phyloP scores from a whole-genome alignment of 2,329 filamentous ascomycete genomes.

The Trichophyton schoenleinii region DNA sequence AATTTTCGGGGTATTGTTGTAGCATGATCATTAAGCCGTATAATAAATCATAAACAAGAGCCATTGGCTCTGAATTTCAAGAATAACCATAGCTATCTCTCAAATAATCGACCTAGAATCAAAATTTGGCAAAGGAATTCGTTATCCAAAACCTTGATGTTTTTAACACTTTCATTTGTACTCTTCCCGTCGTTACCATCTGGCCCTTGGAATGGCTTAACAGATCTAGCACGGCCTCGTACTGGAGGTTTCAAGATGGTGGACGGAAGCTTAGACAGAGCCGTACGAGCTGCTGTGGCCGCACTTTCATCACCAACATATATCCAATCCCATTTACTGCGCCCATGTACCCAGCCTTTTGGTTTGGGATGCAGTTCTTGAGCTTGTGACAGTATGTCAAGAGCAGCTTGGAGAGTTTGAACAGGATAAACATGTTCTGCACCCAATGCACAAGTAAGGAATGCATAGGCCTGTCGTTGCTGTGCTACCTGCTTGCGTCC shows the following conservation, averaged over 20 bases:
- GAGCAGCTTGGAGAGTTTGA: conserved; percentile 53
- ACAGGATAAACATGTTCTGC: conserved; percentile 55
- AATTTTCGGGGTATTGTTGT: background rate
- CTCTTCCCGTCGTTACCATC: conserved; percentile 25
- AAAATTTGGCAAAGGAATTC: conserved; percentile 88
- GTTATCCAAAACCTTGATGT: conserved; percentile 59
- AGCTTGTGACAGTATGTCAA: conserved; percentile 37
- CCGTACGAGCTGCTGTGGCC: conserved; percentile 38
- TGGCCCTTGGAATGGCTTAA: conserved; percentile 35
- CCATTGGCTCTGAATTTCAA: background rate
- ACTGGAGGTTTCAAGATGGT: background rate
- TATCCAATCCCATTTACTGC: conserved; percentile 55
- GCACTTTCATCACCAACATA: conserved; percentile 58
- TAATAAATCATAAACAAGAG: background rate
- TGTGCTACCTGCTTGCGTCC: conserved; percentile 50
- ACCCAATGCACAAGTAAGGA: conserved; percentile 67
- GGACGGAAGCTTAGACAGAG: conserved; percentile 8
- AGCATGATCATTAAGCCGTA: background rate
- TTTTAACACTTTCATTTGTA: conserved; percentile 34
- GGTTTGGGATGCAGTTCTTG: conserved; percentile 18
- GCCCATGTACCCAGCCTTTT: background rate
- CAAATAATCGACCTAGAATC: conserved; percentile 68
- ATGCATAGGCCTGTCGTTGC: conserved; percentile 60
- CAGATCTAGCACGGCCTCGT: conserved; percentile 12
- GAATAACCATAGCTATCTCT: conserved; percentile 30